phyloP scores from a whole-genome alignment of 257 asterid genomes.

The Mentha longifolia region DNA sequence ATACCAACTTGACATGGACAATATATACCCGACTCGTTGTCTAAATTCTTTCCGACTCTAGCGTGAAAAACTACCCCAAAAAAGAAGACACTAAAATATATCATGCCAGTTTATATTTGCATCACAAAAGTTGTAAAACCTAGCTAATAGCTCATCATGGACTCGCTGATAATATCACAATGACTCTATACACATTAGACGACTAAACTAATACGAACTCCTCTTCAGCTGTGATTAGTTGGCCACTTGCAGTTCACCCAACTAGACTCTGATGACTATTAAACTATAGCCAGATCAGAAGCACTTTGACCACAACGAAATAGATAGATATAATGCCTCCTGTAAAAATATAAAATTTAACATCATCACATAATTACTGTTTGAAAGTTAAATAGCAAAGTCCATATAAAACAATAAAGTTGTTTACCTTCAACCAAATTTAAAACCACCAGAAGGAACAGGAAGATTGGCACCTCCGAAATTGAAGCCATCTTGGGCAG shows the following conservation, averaged over 20 bases:
- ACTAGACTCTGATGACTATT: slow-evolving; percentile 18
- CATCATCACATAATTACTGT: neutral
- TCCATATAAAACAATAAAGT: neutral
- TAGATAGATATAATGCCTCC: slow-evolving; percentile 22
- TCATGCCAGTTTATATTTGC: slow-evolving; percentile 29
- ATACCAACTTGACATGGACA: no score
- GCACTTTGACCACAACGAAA: neutral
- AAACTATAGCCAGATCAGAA: slow-evolving; percentile 27
- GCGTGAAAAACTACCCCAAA: no score
- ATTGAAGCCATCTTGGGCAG: slow-evolving; percentile 54
- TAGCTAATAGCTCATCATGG: slow-evolving; percentile 10
- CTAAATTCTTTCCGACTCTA: slow-evolving; percentile 22
- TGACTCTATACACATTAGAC: slow-evolving; percentile 15
- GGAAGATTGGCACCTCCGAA: slow-evolving; percentile 61
- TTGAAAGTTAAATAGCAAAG: neutral
- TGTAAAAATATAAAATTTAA: slow-evolving; percentile 25
- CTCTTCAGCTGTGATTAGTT: slow-evolving; percentile 14
- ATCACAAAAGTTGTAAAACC: slow-evolving; percentile 28
- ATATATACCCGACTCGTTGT: slow-evolving; percentile 22
- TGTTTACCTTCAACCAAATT: slow-evolving; percentile 58
- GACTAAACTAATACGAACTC: slow-evolving; percentile 20
- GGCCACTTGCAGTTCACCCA: slow-evolving; percentile 10
- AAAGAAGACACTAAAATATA: slow-evolving; percentile 7
- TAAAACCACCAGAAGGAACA: slow-evolving; percentile 81
- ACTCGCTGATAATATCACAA: slow-evolving; percentile 20